Evolutionary conservation across 257 asterid genomes (phyloP).

Genomic region (Parsonsia alboflavescens): DNA sequence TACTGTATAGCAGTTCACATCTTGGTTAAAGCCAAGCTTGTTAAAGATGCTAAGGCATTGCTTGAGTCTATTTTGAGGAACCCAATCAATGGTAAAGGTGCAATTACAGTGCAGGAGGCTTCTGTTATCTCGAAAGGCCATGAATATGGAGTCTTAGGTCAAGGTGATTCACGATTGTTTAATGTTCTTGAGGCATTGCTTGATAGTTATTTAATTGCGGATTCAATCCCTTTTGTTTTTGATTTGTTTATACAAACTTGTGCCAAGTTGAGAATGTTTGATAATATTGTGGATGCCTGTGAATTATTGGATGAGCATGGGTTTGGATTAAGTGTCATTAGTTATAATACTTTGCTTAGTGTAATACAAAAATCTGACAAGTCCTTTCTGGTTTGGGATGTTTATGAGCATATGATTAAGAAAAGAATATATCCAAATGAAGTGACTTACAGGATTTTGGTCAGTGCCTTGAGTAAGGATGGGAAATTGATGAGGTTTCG

Average conservation of each 20-base stretch:
- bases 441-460: constrained; percentile 51
- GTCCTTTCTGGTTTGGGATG: constrained; percentile 46
- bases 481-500: constrained; percentile 53
- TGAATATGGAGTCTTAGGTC: neutral
- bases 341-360: constrained; percentile 61
- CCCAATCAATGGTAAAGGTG: constrained; percentile 17
- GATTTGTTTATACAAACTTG: constrained; percentile 73
- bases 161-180: constrained; percentile 12
- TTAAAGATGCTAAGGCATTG: constrained; percentile 65
- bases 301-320: constrained; percentile 48
- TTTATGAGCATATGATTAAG: constrained; percentile 58
- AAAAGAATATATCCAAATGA: constrained; percentile 54
- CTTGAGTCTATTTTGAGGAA: constrained; percentile 46
- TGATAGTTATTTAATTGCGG: constrained; percentile 38
- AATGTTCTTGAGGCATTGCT: constrained; percentile 52
- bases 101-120: neutral
- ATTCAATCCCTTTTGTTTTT: constrained; percentile 64
- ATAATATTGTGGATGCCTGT: constrained; percentile 43
- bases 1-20: constrained; percentile 68
- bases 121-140: neutral
- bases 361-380: constrained; percentile 53
- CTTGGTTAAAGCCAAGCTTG: constrained; percentile 61
- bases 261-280: constrained; percentile 63
- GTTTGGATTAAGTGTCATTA: constrained; percentile 47
- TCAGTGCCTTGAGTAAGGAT: constrained; percentile 60